Base-by-base conservation (phyloP, 176 grass and related monocot genomes). In the Saccharum officinarum region DNA sequence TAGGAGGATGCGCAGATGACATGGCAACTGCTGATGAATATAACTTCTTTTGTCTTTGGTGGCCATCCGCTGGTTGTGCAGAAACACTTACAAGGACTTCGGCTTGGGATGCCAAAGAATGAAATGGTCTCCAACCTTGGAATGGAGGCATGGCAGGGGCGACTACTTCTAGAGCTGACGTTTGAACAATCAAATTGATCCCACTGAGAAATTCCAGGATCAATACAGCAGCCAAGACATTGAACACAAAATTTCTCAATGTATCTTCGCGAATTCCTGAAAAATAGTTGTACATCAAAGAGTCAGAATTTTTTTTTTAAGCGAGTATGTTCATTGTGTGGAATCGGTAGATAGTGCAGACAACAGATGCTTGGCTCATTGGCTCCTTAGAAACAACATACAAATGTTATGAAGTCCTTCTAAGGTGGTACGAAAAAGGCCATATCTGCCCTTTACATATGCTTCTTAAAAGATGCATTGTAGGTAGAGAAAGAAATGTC, bases 51-150 rank as follows among this genome's bases (percentile, higher is more conserved):
- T 88, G 60, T 81, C 13, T 88, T 76, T 85, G 69, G 40, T 85
- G 62, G n/a, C 4, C 41, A 31, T 46, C 50, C 22, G 0, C 67
- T 55, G 66, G 34, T 57, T 17, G 80, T 26, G 73, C 33, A 37
- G 85, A 66, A 86, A 89, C 30, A 81, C 80, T 82, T 42, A 76
- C 26, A 26, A 79, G 73, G 82, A 73, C 64, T 86, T 90, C 80
- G 74, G 79, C 36, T 81, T 17, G 34, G 22, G 70, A 78, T 52
- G 79, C 34, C 78, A 65, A 82, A 54, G 80, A 82, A 80, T 54
- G 76, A 83, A 87, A 78, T 47, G 84, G 83, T 79, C 64, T 64
- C 93, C 93, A 89, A 73, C 60, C 78, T 85, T 73, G 86, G 52
- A 80, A 74, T 13, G 88, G 90, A 75, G 88, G 77, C 82, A 90